Percentiles rank a stretch among this genome's conserved stretches.
These are phyloP conservation scores for Colletotrichum sp. DNA, from an alignment of 2,329 filamentous ascomycete genomes.

Conservation along the genomic window DNA sequence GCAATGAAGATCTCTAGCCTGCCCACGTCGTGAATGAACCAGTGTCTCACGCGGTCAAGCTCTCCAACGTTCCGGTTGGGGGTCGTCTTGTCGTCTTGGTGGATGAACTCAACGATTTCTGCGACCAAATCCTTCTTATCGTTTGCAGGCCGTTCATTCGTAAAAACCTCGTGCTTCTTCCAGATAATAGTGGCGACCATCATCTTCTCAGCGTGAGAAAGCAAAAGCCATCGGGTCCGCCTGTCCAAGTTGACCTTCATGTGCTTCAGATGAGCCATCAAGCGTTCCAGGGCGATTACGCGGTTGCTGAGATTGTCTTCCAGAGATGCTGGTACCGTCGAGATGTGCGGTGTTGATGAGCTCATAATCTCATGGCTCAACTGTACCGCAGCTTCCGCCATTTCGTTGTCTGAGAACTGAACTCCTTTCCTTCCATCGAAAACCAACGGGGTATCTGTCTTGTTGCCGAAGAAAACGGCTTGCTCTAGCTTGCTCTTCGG, in stretches of 20 bases:
- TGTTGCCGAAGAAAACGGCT: slow-evolving; percentile 88
- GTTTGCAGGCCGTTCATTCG: slow-evolving; percentile 61
- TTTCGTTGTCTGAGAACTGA: slow-evolving; percentile 71
- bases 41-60: slow-evolving; percentile 81
- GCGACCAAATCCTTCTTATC: slow-evolving; percentile 74
- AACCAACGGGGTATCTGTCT: slow-evolving; percentile 85
- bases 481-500: slow-evolving; percentile 92
- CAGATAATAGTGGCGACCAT: slow-evolving; percentile 80
- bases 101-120: slow-evolving; percentile 77
- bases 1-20: slow-evolving; percentile 77
- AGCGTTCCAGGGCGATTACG: slow-evolving; percentile 73
- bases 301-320: slow-evolving; percentile 81
- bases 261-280: slow-evolving; percentile 74
- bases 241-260: slow-evolving; percentile 71
- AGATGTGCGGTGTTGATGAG: slow-evolving; percentile 77
- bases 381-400: slow-evolving; percentile 76
- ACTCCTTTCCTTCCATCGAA: slow-evolving; percentile 73
- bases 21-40: slow-evolving; percentile 80
- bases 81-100: slow-evolving; percentile 76
- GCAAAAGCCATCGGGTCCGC: slow-evolving; percentile 75
- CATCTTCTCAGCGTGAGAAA: slow-evolving; percentile 93
- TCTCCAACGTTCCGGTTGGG: slow-evolving; percentile 70
- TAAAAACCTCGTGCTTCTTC: slow-evolving; percentile 77
- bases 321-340: slow-evolving; percentile 74
- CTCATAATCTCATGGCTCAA: slow-evolving; percentile 84